Base-by-base conservation (phyloP, 305 asterid species). In the Solanum hybrid region DNA sequence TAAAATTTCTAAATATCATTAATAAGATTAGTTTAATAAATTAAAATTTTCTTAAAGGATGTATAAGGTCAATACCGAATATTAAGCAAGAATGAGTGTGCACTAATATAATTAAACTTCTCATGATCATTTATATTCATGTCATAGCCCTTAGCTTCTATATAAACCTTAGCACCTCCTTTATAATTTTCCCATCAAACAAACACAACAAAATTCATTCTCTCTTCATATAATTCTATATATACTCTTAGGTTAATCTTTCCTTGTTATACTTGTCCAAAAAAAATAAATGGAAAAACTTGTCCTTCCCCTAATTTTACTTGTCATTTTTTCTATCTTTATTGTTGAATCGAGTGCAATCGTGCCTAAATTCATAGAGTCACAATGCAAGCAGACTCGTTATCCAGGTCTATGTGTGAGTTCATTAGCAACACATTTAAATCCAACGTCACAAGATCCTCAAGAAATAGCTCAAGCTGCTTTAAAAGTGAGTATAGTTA, bases 381-480 rank as follows among this genome's bases (percentile, higher is more conserved):
- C 11, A 10, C 95, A 93, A 14, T 94, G 96, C 6, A 88, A 42
- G 7, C 84, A 89, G 6, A 95, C 96, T 4, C 94, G 90, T 69
- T 95, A 95, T 14, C 90, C 91, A 6, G 92, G 87, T 13, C 87
- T 94, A 78, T 94, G 98, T n/a, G 66, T 87, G 45, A 93, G 94
- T 9, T 90, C 89, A 1, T 91, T 95, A 45, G 91, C 95, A 4
- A 81, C 69, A 86, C 92, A 93, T 77, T 87, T 88, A 6, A 22
- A 34, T 37, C 89, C 98, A 3, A 90, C 89, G 12, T 14, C 88
- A 14, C 81, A 91, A 40, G 94, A 92, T 69, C 95, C 89, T 2
- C 94, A 89, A 13, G 92, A 88, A 56, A 42, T 95, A 9, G 95
- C 94, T 14, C 94, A 93, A 10, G 37, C 92, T 36, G 98, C 96